These are phyloP conservation scores for Pistacia integerrima DNA, from an alignment of 345 rosid genomes.

Conservation along the genomic window DNA sequence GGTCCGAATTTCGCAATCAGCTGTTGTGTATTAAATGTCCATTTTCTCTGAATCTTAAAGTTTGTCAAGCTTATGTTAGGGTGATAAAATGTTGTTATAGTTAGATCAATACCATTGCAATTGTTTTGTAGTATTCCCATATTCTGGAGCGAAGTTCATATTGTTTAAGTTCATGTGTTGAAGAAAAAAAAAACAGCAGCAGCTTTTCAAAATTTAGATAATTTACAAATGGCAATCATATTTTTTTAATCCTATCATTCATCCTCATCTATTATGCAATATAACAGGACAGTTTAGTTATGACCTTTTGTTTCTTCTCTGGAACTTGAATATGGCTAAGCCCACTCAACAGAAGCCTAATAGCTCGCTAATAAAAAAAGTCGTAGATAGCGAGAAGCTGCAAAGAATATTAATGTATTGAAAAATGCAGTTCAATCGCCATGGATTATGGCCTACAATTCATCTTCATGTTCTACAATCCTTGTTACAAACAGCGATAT, in stretches of 20 bases:
- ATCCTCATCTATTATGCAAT: too few relatives aligned
- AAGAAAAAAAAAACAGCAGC: too few relatives aligned
- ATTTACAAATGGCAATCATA: too few relatives aligned
- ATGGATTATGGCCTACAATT: not conserved
- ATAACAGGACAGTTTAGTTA: too few relatives aligned
- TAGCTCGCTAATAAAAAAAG: too few relatives aligned
- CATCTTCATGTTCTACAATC: not conserved
- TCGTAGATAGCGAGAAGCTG: not conserved
- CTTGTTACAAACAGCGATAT: not conserved
- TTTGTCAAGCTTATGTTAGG: not conserved
- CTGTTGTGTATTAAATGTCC: conserved; percentile 26
- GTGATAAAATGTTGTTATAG: not conserved
- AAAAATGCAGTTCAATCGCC: not conserved
- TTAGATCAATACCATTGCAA: not conserved
- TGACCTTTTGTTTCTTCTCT: too few relatives aligned
- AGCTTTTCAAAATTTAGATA: too few relatives aligned
- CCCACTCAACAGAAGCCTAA: too few relatives aligned
- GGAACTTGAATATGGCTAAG: too few relatives aligned
- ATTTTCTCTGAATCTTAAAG: not conserved
- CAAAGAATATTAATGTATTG: not conserved
- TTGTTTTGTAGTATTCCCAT: not conserved
- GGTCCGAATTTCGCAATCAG: not conserved
- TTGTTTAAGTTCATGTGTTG: too few relatives aligned
- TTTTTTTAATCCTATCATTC: too few relatives aligned
- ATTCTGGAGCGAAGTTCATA: too few relatives aligned